Base-by-base conservation (phyloP, 805 yeast genomes). In the Kluyveromyces dobzhanskii region DNA sequence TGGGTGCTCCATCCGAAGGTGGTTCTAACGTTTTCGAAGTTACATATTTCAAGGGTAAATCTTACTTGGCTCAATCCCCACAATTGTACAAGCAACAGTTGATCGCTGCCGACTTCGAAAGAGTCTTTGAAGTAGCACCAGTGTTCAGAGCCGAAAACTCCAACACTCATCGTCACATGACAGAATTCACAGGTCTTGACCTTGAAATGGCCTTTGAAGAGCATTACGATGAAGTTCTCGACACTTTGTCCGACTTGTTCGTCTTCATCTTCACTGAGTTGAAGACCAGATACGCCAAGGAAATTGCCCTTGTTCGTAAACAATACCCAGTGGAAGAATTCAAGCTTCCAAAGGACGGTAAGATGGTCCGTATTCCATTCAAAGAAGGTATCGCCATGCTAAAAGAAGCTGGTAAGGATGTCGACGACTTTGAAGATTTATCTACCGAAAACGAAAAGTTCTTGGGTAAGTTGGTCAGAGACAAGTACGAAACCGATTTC, bases 81-180 rank as follows among this genome's bases (percentile, higher is more conserved):
- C 99, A 92, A 71, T 75, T 92, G 51, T 85, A 92, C 73, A 92
- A 92, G 71, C 97, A 92, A 70, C 95, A 90, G 74, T 77, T 90
- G 63, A 92, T 92, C 66, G 95, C 97, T 34, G 94, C 95, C 44
- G 99, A 92, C 69, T 92, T 90, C 55, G 98, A 92, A 71, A 78
- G 77, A 56, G 99, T 92, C 35, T 92, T 78, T 61, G 99, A 92
- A 70, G 75, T 92, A 56, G 97, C 92, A 2, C 97, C 99, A 27
- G 97, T 92, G 32, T 92, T 92, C 76, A 79, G 99, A 68, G 99
- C 99, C 42, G 99, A 92, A 66, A 90, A 92, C 73, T 90, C 97
- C 45, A 88, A 92, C 71, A 90, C 98, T 16, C 97, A 92, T 66
- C 88, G 99, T 70, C 99, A 92, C 67, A 81, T 92, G 95, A 92